Evolutionary conservation across 1,284 basidiomycete genomes (phyloP), one percentile per base, ranked within the genome.

Genomic region (Ustilago nuda): DNA sequence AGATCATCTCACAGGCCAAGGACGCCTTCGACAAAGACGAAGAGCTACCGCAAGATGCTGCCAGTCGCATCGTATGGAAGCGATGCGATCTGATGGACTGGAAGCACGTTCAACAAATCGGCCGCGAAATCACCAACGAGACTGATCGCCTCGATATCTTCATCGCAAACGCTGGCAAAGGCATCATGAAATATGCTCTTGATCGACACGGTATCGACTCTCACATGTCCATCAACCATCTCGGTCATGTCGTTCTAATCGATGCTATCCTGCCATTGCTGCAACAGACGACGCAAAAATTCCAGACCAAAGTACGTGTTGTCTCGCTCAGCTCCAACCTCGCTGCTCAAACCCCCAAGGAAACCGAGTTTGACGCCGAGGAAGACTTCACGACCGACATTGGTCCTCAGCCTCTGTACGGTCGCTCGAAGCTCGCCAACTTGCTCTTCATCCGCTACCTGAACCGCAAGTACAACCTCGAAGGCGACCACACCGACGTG

Each of bases 141-240:
- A 61, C 67, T 0, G 61, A 70, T 9, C 67, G 67, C 3, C 48
- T 70, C 17, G 67, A 70, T 39, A 70, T 64, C 43, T 19, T 70
- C 19, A 70, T 70, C 30, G 67, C 67, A 11, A 70, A 70, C 12
- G 67, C 67, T 17, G 67, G 53, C 35, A 70, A 70, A 50, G 67
- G 67, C 19, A 64, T 70, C 61, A 70, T 70, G 67, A 53, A 57
- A 15, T 39, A 63, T 50, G 56, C 67, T 8, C 52, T 61, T 32
- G 67, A 70, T n/a, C 57, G 61, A 11, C 15, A 70, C n/a, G 67
- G 67, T 30, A 46, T 70, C 57, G 67, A 70, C n/a, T 64, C 67
- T 37, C 67, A 70, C 54, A 70, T 70, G 57, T 70, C 67, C 4
- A 70, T 64, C 61, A 70, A 70, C 45, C 61, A 70, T 32, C 61